phyloP scores from a whole-genome alignment of 345 rosid genomes.

The Reutealis trisperma region DNA sequence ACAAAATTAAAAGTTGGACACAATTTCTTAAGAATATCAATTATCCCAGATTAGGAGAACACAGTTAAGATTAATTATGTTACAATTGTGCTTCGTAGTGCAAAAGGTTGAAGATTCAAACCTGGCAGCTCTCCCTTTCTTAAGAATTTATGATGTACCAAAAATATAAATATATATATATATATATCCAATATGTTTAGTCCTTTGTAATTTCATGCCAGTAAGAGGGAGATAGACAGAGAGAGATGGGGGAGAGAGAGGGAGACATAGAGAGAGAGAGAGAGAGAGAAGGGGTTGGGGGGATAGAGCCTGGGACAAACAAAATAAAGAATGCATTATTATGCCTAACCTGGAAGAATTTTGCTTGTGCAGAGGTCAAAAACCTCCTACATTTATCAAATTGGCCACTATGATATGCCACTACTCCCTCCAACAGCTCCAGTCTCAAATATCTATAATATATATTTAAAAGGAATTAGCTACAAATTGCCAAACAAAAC shows the following conservation, averaged over 20 bases:
- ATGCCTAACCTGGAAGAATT: constrained; percentile 62
- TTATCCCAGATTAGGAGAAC: background rate
- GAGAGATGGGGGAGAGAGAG: background rate
- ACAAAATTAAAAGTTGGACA: background rate
- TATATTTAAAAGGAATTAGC: constrained; percentile 12
- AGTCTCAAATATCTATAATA: constrained; percentile 71
- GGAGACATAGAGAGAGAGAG: too few relatives aligned
- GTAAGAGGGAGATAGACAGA: background rate
- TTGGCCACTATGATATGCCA: constrained; percentile 86
- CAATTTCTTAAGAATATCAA: background rate
- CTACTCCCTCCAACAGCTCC: constrained; percentile 92
- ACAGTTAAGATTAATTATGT: background rate
- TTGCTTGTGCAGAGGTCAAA: constrained; percentile 73
- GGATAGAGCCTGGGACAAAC: too few relatives aligned
- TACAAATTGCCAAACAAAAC: constrained; percentile 6
- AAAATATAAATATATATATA: too few relatives aligned
- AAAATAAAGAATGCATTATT: background rate
- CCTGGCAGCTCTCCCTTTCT: too few relatives aligned
- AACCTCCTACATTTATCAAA: constrained; percentile 55
- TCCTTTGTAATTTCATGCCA: background rate
- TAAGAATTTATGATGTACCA: too few relatives aligned
- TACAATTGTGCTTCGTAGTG: background rate
- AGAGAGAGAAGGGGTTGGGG: background rate
- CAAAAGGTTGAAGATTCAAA: too few relatives aligned
- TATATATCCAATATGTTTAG: too few relatives aligned